Conservation (phyloP, 2,329 filamentous ascomycete genomes). For the Neocucurbitaria cava region DNA sequence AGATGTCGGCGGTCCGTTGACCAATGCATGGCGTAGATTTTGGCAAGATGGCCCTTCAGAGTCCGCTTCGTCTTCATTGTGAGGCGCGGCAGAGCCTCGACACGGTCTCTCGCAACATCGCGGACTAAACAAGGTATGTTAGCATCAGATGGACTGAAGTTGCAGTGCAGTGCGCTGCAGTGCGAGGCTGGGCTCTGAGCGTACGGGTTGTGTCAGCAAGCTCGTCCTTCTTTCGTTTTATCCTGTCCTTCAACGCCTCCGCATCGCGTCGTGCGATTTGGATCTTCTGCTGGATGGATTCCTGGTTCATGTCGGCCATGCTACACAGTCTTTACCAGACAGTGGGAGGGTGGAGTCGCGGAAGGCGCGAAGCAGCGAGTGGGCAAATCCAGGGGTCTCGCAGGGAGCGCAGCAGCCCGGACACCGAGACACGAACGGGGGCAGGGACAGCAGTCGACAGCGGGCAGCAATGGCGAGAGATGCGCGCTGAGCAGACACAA, state of each 20-base stretch:
- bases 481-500: slow-evolving; percentile 38
- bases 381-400: slow-evolving; percentile 45
- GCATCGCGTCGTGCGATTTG: slow-evolving; percentile 97
- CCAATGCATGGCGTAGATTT: slow-evolving; percentile 99
- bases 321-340: slow-evolving; percentile 17
- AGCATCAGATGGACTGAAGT: slow-evolving; percentile 21
- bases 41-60: slow-evolving; percentile 95
- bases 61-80: slow-evolving; percentile 98
- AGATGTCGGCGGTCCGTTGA: slow-evolving; percentile 97
- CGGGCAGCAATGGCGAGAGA: slow-evolving; percentile 30
- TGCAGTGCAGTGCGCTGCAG: slow-evolving; percentile 1
- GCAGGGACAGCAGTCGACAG: slow-evolving; percentile 13
- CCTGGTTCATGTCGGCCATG: slow-evolving; percentile 59
- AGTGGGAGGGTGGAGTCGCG: slow-evolving; percentile 17
- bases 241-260: slow-evolving; percentile 95
- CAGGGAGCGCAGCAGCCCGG: slow-evolving; percentile 38
- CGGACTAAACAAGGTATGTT: slow-evolving; percentile 68
- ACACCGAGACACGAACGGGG: slow-evolving; percentile 23
- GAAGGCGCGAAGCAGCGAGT: slow-evolving; percentile 27
- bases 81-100: slow-evolving; percentile 90
- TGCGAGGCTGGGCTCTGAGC: slow-evolving; percentile 47
- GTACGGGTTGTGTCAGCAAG: slow-evolving; percentile 96
- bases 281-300: slow-evolving; percentile 69
- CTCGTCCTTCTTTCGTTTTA: slow-evolving; percentile 99
- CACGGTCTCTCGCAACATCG: slow-evolving; percentile 88